Base-by-base conservation (phyloP, 352 stramenopile species). In the Phytophthora sp. region DNA sequence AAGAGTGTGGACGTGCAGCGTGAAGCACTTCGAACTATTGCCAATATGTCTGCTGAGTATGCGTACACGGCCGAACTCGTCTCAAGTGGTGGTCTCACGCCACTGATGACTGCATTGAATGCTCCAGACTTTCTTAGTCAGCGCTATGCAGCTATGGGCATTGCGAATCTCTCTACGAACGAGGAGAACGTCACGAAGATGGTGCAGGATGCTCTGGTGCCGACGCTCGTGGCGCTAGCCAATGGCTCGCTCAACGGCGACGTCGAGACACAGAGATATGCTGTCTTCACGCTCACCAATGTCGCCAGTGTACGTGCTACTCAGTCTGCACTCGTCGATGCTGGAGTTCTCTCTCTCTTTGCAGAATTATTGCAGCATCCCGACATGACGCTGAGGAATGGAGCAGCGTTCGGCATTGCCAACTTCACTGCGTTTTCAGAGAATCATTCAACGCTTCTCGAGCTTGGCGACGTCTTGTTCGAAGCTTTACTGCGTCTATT, bases 11-110 rank as follows among this genome's bases (percentile, higher is more conserved):
- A 97, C 46, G 93, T 99, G 5, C 90, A 98, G 71, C 88, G 96
- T 30, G 97, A 99, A 71, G 96, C 93, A 9, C 76, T 98, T 29
- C 85, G 96, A 20, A 86, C 93, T 6, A 92, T 99, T 63, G 96
- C 90, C 45, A 99, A 99, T 74, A 94, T 99, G 73, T 96, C 94
- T 9, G 96, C 95, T 16, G 94, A 98, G 71, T 98, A 96, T 58
- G 87, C 94, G 33, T 97, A 98, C 68, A 98, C 91, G 11, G 73
- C 84, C 6, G 84, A 95, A 50, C 98, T 99, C 59, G 91, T 97
- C 9, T 94, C 89, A 18, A 90, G 87, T 5, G 96, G 96, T 13
- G 91, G 89, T 4, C 65, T 99, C 15, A 77, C 86, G 7, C 90
- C 94, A 30, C 76, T 99, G 1, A 76, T 97, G 38, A 73, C 90